Percentiles rank a stretch among this genome's conserved stretches.
phyloP scores from a whole-genome alignment of 2,329 filamentous ascomycete genomes.

The Colletotrichum chlorophyti region DNA sequence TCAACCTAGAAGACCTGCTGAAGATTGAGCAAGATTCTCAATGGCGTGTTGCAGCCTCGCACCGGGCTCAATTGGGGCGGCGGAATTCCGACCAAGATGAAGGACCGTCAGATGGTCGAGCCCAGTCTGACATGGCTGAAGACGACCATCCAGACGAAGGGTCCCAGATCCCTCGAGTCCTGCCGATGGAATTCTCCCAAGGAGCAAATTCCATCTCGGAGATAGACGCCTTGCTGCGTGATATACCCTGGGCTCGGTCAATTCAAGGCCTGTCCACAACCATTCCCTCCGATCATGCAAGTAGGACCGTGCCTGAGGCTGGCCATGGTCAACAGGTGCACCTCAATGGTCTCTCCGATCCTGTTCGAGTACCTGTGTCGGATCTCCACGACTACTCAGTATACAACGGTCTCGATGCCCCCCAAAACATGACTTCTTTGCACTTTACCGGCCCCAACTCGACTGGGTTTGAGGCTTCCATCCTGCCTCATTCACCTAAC shows the following conservation, averaged over 20 bases:
- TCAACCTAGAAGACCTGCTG: slow-evolving; percentile 7
- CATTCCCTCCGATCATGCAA: not conserved
- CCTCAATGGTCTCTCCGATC: too few relatives aligned
- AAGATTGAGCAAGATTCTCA: slow-evolving; percentile 12
- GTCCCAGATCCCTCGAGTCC: not conserved
- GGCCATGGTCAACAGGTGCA: not conserved
- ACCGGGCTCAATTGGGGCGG: not conserved
- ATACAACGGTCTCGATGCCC: too few relatives aligned
- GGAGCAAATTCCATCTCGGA: not conserved
- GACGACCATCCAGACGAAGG: not conserved
- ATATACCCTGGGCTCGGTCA: slow-evolving; percentile 1
- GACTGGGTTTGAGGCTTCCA: not conserved
- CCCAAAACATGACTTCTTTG: not conserved
- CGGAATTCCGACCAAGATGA: not conserved
- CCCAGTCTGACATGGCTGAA: not conserved
- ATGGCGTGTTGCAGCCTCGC: not conserved
- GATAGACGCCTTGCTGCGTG: not conserved
- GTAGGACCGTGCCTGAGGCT: not conserved
- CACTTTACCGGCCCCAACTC: not conserved
- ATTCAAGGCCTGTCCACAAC: not conserved
- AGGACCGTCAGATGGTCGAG: not conserved
- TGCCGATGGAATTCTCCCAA: not conserved
- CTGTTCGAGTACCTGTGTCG: too few relatives aligned
- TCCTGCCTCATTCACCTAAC: not conserved
- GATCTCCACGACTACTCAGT: too few relatives aligned